Conservation (phyloP, 2,329 filamentous ascomycete species). For the Botryotinia narcissicola region DNA sequence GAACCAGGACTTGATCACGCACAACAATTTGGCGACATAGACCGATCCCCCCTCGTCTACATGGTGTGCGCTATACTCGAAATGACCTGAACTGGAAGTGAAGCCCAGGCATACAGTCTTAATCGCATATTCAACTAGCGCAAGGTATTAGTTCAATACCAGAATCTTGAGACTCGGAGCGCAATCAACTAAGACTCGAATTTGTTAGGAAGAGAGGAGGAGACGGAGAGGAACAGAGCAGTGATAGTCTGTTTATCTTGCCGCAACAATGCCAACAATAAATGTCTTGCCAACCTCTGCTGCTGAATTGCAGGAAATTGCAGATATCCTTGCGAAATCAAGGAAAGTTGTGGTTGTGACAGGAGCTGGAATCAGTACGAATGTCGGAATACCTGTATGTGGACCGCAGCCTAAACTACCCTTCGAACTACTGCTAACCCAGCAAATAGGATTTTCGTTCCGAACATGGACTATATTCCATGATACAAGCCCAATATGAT, state of each 20-base stretch:
- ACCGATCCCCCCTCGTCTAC: background rate
- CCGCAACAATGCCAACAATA: slow-evolving; percentile 36
- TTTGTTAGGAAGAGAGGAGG: background rate
- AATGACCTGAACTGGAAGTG: background rate
- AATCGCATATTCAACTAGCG: slow-evolving; percentile 8
- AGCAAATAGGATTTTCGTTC: slow-evolving; percentile 64
- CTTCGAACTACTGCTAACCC: slow-evolving; percentile 25
- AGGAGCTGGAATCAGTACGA: slow-evolving; percentile 72
- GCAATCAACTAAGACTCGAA: background rate
- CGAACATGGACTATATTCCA: slow-evolving; percentile 68
- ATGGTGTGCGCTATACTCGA: background rate
- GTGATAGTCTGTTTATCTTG: background rate
- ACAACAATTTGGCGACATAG: background rate
- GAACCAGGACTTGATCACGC: background rate
- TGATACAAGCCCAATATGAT: slow-evolving; percentile 68
- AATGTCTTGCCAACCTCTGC: slow-evolving; percentile 33
- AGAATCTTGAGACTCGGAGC: background rate
- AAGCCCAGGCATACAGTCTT: background rate
- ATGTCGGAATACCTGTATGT: slow-evolving; percentile 70
- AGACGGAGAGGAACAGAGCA: background rate
- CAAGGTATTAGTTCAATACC: background rate
- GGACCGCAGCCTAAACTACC: background rate
- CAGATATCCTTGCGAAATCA: slow-evolving; percentile 61
- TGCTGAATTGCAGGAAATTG: slow-evolving; percentile 57
- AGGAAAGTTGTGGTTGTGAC: slow-evolving; percentile 70